Evolutionary conservation across 1,284 basidiomycete species (phyloP).

Genomic region (Anthracocystis setariae): DNA sequence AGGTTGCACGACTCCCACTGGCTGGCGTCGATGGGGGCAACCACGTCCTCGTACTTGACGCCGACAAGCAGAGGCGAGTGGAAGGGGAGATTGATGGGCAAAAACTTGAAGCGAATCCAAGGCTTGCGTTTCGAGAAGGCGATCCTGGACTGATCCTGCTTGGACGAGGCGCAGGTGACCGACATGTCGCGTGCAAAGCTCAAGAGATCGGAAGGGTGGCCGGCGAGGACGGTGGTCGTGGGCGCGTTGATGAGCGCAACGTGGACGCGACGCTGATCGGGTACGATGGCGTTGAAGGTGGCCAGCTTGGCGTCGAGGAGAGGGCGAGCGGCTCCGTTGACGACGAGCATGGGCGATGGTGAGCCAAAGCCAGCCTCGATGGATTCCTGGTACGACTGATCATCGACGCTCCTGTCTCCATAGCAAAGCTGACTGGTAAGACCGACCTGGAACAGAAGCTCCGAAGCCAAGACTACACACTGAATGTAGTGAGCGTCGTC

Average conservation of each 20-base stretch:
- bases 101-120: conserved; percentile 90
- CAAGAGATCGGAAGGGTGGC: conserved; percentile 88
- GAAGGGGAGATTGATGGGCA: conserved; percentile 93
- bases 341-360: conserved; percentile 91
- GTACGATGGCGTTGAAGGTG: conserved; percentile 89
- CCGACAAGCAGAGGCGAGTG: conserved; percentile 87
- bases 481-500: conserved; percentile 80
- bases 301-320: conserved; percentile 81
- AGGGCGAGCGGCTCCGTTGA: conserved; percentile 80
- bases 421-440: too few species aligned
- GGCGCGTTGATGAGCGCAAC: conserved; percentile 93
- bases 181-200: conserved; percentile 90
- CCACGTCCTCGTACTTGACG: conserved; percentile 79
- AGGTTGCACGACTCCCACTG: conserved; percentile 83
- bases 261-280: conserved; percentile 78
- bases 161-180: conserved; percentile 85
- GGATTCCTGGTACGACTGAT: too few species aligned
- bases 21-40: conserved; percentile 68
- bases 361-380: conserved; percentile 90
- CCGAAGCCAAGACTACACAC: conserved; percentile 82
- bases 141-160: conserved; percentile 89
- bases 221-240: conserved; percentile 90
- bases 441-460: conserved; percentile 92
- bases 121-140: conserved; percentile 94
- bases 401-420: too few species aligned